phyloP scores from a whole-genome alignment of 2,329 filamentous ascomycete species.

The Colletotrichum filicis region DNA sequence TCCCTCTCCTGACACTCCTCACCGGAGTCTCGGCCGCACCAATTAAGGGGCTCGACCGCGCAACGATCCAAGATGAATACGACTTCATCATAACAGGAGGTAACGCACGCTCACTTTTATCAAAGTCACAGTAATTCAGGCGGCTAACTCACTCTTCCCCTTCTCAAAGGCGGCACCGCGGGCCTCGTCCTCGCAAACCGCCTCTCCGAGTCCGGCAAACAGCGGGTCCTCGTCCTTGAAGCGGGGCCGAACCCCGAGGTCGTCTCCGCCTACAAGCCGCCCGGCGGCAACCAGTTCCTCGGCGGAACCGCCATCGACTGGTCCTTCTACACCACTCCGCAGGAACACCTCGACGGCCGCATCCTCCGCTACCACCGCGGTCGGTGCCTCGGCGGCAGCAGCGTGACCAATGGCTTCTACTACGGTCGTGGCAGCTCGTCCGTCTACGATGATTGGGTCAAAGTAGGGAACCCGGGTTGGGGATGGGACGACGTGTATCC shows the following conservation, averaged over 20 bases:
- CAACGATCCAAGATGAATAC: constrained; percentile 35
- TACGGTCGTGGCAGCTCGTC: constrained; percentile 44
- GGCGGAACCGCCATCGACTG: constrained; percentile 40
- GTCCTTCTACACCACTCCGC: constrained; percentile 39
- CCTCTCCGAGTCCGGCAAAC: constrained; percentile 38
- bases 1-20: constrained; percentile 21
- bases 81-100: constrained; percentile 39
- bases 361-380: constrained; percentile 45
- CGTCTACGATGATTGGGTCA: constrained; percentile 46
- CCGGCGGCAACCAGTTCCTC: constrained; percentile 41
- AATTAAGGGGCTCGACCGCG: constrained; percentile 32
- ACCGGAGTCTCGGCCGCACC: constrained; percentile 20
- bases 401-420: constrained; percentile 45
- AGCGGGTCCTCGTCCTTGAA: constrained; percentile 41
- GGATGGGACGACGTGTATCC: constrained; percentile 42
- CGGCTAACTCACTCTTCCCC: neutral
- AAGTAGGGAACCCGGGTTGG: constrained; percentile 46
- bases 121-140: neutral
- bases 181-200: constrained; percentile 41
- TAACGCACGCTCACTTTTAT: neutral
- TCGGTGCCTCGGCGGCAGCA: constrained; percentile 45
- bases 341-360: constrained; percentile 41
- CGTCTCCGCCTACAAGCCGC: constrained; percentile 39
- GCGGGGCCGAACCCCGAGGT: constrained; percentile 39
- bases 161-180: constrained; percentile 38